A percentile compares a stretch with the other conserved stretches of the same genome.
These are phyloP conservation scores for Dioscorea alata DNA, from an alignment of 106 monocot genomes.

Conservation along the genomic window DNA sequence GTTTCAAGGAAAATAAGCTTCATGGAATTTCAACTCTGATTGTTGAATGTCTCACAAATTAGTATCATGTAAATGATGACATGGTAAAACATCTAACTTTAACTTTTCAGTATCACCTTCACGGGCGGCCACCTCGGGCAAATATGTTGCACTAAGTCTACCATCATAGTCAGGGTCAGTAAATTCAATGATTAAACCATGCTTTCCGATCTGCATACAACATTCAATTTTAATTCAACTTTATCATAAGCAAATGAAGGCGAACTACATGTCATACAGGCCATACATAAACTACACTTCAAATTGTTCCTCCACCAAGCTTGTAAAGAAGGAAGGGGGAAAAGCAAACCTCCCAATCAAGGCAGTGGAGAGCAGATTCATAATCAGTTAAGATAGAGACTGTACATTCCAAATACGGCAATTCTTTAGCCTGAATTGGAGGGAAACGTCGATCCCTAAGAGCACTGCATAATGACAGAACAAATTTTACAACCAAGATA, in stretches of 20 bases:
- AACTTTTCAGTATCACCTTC: slow-evolving; percentile 60
- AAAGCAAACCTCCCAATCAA: slow-evolving; percentile 90
- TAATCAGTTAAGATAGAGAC: slow-evolving; percentile 89
- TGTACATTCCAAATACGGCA: slow-evolving; percentile 88
- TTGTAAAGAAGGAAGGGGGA: background rate
- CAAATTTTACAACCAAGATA: background rate
- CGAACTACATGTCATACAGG: too few species aligned
- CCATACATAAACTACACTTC: too few species aligned
- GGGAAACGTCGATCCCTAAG: slow-evolving; percentile 84
- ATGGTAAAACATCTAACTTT: too few species aligned
- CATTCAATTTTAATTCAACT: too few species aligned
- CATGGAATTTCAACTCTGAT: too few species aligned
- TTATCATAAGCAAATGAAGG: too few species aligned
- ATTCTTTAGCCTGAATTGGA: slow-evolving; percentile 81
- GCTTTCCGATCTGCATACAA: slow-evolving; percentile 68
- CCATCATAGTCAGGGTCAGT: slow-evolving; percentile 76
- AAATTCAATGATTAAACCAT: slow-evolving; percentile 97
- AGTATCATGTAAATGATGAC: too few species aligned
- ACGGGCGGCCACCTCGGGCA: slow-evolving; percentile 91
- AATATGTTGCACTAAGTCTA: slow-evolving; percentile 78
- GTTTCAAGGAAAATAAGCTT: too few species aligned
- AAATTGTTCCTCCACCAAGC: too few species aligned
- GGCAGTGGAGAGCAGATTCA: slow-evolving; percentile 75
- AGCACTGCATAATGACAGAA: slow-evolving; percentile 46
- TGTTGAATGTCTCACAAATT: too few species aligned